Base-by-base conservation (phyloP, 768 basidiomycete species). In the Neoboletus magnificus region DNA sequence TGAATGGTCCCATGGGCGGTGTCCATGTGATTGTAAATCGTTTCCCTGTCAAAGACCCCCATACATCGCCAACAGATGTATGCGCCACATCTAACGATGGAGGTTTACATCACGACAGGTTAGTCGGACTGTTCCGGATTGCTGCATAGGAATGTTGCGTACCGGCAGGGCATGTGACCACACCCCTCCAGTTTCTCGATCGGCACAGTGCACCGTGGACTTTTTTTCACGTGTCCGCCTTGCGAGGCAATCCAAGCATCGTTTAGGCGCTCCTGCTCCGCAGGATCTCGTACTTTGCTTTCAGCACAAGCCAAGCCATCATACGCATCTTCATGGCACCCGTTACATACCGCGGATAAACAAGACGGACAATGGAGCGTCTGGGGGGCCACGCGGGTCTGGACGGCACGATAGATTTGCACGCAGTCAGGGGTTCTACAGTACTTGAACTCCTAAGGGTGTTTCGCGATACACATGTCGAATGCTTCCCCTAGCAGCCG, bases 371-470 rank as follows among this genome's bases (percentile, higher is more conserved):
- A 91, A 49, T 83, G 83, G 4, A 87, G 66, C 0, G 51, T 30
- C 6, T 49, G 44, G n/a, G 63, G 30, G 1, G 76, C 66, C 7
- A 74, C 73, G 7, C 79, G 79, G 23, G 62, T 62, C 5, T 73
- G 68, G 0, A 74, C 77, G 4, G 76, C 66, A 16, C 87, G 83
- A 67, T 92, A 92, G 4, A 90, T 76, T 66, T 89, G 86, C 0
- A 74, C 74, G 56, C 90, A 93, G 64, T 91, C 87, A 0, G 91
- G 85, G 0, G 89, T 86, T 1, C 87, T 90, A 69, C 90, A 93
- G 62, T 81, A 86, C 57, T 81, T 79, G 62, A 86, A 85, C 52
- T 89, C 83, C 15, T 75, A 70, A 0, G 86, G 77, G 40, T 78
- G 79, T 11, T 79, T 73, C 49, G 82, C 79, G 16, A 91, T 73